These are phyloP conservation scores for Tarenaya hassleriana DNA, from an alignment of 345 rosid species.

Conservation along the genomic window DNA sequence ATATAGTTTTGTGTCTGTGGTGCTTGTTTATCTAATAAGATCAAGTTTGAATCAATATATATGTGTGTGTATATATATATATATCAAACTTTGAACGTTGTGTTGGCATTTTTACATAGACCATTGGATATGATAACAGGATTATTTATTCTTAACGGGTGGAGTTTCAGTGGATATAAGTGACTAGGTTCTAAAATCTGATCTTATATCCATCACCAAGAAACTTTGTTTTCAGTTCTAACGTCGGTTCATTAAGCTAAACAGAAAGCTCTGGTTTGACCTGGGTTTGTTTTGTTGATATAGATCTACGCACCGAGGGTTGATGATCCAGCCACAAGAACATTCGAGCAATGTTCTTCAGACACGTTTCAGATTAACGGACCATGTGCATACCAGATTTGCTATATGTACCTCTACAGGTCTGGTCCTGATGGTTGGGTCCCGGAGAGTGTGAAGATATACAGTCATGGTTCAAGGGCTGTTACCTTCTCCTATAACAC, in stretches of 20 bases:
- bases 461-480: slow-evolving; percentile 30
- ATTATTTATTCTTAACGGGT: no score
- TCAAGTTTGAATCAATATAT: not conserved
- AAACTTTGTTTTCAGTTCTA: no score
- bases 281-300: not conserved
- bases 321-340: slow-evolving; percentile 42
- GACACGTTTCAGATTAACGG: slow-evolving; percentile 55
- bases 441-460: slow-evolving; percentile 44
- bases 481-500: slow-evolving; percentile 42
- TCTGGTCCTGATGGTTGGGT: slow-evolving; percentile 63
- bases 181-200: no score
- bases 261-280: not conserved
- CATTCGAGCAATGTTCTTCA: slow-evolving; percentile 56
- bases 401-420: slow-evolving; percentile 54
- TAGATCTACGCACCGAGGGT: slow-evolving; percentile 57
- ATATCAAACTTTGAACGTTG: no score
- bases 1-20: not conserved
- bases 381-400: slow-evolving; percentile 49
- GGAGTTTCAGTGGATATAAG: no score
- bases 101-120: no score
- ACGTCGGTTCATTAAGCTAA: no score
- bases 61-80: no score
- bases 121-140: no score
- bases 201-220: no score
- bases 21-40: not conserved